These are phyloP conservation scores for Teunomyces tritomae DNA, from an alignment of 805 yeast genomes.

Conservation along the genomic window DNA sequence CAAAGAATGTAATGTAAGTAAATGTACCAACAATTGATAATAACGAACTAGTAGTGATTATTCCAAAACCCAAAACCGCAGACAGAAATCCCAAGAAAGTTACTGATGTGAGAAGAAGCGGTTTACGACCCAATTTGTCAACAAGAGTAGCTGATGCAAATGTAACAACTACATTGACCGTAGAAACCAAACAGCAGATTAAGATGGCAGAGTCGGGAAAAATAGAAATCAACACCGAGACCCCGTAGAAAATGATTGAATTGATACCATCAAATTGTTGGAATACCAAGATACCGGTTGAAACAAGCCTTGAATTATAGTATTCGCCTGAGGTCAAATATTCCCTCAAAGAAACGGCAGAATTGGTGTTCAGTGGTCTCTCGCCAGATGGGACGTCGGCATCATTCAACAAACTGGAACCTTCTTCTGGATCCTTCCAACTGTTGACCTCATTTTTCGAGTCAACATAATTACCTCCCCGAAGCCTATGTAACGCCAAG, in stretches of 20 bases:
- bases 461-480: constrained; percentile 38
- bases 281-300: constrained; percentile 70
- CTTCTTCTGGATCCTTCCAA: constrained; percentile 27
- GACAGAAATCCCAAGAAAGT: constrained; percentile 66
- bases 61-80: constrained; percentile 63
- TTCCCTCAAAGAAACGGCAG: constrained; percentile 24
- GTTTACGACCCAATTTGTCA: constrained; percentile 75
- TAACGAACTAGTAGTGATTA: constrained; percentile 44
- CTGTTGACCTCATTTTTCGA: constrained; percentile 37
- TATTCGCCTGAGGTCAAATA: constrained; percentile 55
- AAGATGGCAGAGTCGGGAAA: constrained; percentile 70
- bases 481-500: constrained; percentile 30
- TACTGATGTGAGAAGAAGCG: constrained; percentile 65
- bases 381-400: constrained; percentile 2
- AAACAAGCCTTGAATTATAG: constrained; percentile 57
- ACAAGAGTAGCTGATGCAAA: constrained; percentile 69
- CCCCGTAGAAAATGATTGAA: constrained; percentile 91
- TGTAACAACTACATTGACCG: constrained; percentile 73
- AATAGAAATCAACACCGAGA: constrained; percentile 67
- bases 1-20: constrained; percentile 78
- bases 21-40: constrained; percentile 65
- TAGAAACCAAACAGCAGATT: constrained; percentile 74
- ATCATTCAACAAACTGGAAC: constrained; percentile 15
- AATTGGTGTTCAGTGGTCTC: background rate
- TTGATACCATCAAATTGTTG: constrained; percentile 95